These are phyloP conservation scores for Mortierella sp. DNA, from an alignment of 371 early-diverging fungal genomes.

Conservation along the genomic window DNA sequence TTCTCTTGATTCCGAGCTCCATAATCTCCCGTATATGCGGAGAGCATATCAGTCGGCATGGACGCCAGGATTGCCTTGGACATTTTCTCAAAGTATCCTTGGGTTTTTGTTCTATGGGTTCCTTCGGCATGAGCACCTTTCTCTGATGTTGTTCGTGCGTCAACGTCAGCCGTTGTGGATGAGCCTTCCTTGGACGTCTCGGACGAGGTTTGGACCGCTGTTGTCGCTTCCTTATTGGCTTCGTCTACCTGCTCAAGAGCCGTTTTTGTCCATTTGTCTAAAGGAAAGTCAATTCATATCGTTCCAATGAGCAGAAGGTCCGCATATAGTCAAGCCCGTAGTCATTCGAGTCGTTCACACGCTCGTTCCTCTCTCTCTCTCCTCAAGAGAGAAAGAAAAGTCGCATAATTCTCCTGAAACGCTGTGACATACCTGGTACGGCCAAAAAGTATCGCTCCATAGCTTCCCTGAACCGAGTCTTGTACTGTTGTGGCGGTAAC, in stretches of 20 bases:
- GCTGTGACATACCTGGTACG: constrained; percentile 68
- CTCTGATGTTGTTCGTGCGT: constrained; percentile 28
- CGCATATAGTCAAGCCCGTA: neutral
- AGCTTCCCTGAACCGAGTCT: constrained; percentile 83
- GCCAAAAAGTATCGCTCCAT: constrained; percentile 87
- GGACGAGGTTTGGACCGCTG: neutral
- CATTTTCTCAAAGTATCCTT: constrained; percentile 47
- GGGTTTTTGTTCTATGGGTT: constrained; percentile 27
- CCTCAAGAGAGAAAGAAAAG: neutral
- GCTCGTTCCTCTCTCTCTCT: neutral
- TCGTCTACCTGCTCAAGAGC: constrained; percentile 29
- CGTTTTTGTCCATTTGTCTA: constrained; percentile 52
- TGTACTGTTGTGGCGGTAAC: constrained; percentile 91
- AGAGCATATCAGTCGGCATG: neutral
- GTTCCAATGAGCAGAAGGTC: too few relatives aligned
- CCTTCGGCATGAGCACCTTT: constrained; percentile 9
- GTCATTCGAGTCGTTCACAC: neutral
- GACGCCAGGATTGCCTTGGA: constrained; percentile 33
- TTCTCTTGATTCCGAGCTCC: neutral
- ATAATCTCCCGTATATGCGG: neutral
- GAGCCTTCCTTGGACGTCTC: neutral
- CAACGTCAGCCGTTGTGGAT: constrained; percentile 6
- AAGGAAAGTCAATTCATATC: neutral
- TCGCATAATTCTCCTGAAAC: neutral
- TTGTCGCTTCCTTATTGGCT: constrained; percentile 12